Evolutionary conservation across 306 rosid genomes (phyloP), one percentile per base, ranked within the genome.

Genomic region (Biancaea sappan): DNA sequence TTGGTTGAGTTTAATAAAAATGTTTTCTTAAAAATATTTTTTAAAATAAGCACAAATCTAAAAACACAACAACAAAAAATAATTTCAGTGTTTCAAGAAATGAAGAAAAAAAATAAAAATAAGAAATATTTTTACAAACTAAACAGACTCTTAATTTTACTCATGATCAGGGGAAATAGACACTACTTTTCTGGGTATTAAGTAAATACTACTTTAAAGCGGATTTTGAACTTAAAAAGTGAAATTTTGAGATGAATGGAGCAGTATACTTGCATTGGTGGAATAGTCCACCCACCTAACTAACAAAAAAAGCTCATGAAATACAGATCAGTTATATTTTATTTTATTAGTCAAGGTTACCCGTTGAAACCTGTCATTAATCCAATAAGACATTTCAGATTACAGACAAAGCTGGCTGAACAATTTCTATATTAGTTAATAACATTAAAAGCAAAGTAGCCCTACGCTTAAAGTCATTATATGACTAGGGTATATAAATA

Each of bases 351-450:
- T 34, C 34, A 63, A 53, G 62, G 74, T 54, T 61, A 57, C 46
- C 61, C 69, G n/a, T 44, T 25, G 63, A 79, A 64, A 72, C 72
- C 66, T 58, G 54, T 35, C 69, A 6, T 48, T n/a, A n/a, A 18
- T 48, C 25, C 24, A 48, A 18, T 7, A 5, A 47, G 18, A 44
- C 74, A 53, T 60, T 78, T 61, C 24, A 63, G 43, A 74, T 61
- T 41, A 61, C 73, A 52, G 76, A 34, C 60, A 53, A 77, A 16
- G 51, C 31, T 40, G 3, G 82, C 76, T 73, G 38, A 59, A 56
- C 71, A 64, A 18, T 46, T 28, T 21, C 19, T 54, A 67, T 16
- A 48, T 21, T 18, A 18, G 57, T 26, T 48, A 7, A 34, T 34
- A 34, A 34, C 6, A 34, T 34, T 3, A 25, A 22, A 25, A 54